Percentiles rank a stretch among this genome's conserved stretches.
Evolutionary conservation across 345 rosid species (phyloP).

Genomic region (Capsella bursapastoris): DNA sequence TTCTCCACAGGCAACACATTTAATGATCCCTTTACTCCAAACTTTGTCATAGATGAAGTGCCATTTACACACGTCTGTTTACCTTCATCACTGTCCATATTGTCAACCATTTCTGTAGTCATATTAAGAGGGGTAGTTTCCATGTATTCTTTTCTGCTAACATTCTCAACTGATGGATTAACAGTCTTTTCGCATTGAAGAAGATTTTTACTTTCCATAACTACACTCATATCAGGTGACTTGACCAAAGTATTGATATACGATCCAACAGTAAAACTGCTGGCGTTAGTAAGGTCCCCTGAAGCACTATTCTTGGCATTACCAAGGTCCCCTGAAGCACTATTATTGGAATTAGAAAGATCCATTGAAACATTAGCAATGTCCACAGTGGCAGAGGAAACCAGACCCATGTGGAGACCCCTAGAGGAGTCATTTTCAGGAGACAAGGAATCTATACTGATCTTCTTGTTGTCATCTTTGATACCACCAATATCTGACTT

Average conservation of each 20-base stretch:
- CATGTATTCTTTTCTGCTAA: conserved; percentile 38
- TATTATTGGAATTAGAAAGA: conserved; percentile 31
- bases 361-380: conserved; percentile 38
- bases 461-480: conserved; percentile 42
- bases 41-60: conserved; percentile 39
- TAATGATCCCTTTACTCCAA: conserved; percentile 37
- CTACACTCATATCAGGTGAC: conserved; percentile 37
- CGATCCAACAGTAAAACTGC: conserved; percentile 32
- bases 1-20: conserved; percentile 36
- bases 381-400: conserved; percentile 32
- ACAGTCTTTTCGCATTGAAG: conserved; percentile 33
- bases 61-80: conserved; percentile 39
- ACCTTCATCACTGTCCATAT: conserved; percentile 35
- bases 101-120: conserved; percentile 17
- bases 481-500: conserved; percentile 39
- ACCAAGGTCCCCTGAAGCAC: conserved; percentile 34
- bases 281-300: conserved; percentile 37
- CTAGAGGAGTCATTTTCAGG: conserved; percentile 40
- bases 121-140: conserved; percentile 24
- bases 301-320: conserved; percentile 38
- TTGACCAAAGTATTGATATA: conserved; percentile 17
- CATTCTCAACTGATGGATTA: conserved; percentile 39
- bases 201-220: conserved; percentile 35
- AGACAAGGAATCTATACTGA: conserved; percentile 34
- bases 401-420: conserved; percentile 34